A percentile compares a stretch with the other conserved stretches of the same genome.
Evolutionary conservation across 495 filamentous ascomycete genomes (phyloP).

Genomic region (Penicillium daleae): DNA sequence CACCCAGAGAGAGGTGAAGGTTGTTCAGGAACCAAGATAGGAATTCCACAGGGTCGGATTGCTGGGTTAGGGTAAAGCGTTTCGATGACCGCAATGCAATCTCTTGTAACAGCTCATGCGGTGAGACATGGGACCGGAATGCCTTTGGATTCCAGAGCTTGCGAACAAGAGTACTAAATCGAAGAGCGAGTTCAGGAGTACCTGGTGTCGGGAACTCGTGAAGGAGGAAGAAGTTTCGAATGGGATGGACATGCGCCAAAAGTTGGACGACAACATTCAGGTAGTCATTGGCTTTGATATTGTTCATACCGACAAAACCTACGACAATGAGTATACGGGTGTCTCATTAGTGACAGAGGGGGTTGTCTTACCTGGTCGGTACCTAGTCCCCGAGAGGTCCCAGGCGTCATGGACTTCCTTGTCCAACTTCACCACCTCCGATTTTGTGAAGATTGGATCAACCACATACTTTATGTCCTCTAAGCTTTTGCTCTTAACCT

Average conservation of each 20-base stretch:
- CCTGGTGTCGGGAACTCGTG: constrained; percentile 57
- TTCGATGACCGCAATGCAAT: constrained; percentile 88
- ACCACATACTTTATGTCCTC: constrained; percentile 99
- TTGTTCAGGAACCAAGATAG: constrained; percentile 97
- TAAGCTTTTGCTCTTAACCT: constrained; percentile 91
- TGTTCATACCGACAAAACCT: constrained; percentile 98
- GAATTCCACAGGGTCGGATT: constrained; percentile 96
- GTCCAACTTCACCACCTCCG: constrained; percentile 80
- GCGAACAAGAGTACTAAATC: constrained; percentile 86
- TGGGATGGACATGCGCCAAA: constrained; percentile 83
- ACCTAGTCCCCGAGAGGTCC: constrained; percentile 80
- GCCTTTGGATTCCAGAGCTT: constrained; percentile 98
- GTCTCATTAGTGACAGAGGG: not conserved
- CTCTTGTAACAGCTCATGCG: constrained; percentile 95
- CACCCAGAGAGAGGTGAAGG: constrained; percentile 88
- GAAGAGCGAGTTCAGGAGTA: constrained; percentile 65
- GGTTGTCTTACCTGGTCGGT: constrained; percentile 67
- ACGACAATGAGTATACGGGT: constrained; percentile 7
- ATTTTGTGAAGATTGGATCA: constrained; percentile 81
- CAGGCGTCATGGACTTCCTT: constrained; percentile 72
- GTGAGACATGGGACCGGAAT: constrained; percentile 96
- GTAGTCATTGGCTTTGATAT: constrained; percentile 99
- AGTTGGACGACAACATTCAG: constrained; percentile 96
- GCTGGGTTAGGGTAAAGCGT: constrained; percentile 85
- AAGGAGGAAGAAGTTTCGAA: constrained; percentile 92